phyloP scores from a whole-genome alignment of 2,329 filamentous ascomycete species.

The Trichoderma sp. region DNA sequence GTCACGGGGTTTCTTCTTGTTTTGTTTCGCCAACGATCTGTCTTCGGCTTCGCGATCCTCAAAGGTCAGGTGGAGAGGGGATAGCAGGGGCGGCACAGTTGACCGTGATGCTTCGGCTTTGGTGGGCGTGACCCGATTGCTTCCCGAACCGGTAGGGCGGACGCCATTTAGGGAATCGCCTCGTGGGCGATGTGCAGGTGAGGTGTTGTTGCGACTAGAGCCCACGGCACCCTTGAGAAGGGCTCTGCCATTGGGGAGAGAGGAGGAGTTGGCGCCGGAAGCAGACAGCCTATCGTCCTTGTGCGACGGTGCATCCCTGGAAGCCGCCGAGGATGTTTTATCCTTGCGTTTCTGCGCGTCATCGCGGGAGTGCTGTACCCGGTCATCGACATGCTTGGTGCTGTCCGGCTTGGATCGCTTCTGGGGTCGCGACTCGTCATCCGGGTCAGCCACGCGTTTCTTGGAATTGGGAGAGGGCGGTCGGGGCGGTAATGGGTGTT shows the following conservation, averaged over 20 bases:
- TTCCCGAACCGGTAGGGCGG: slow-evolving; percentile 34
- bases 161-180: slow-evolving; percentile 45
- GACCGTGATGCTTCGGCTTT: slow-evolving; percentile 41
- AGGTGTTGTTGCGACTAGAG: slow-evolving; percentile 32
- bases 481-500: slow-evolving; percentile 35
- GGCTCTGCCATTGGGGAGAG: slow-evolving; percentile 39
- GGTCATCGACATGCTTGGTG: slow-evolving; percentile 33
- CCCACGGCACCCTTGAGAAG: slow-evolving; percentile 32
- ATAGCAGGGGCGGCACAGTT: slow-evolving; percentile 51
- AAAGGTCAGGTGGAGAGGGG: slow-evolving; percentile 49
- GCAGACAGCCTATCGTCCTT: slow-evolving; percentile 29
- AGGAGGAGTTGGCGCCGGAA: slow-evolving; percentile 25
- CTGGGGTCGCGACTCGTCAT: slow-evolving; percentile 44
- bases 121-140: slow-evolving; percentile 37
- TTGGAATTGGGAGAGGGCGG: slow-evolving; percentile 45
- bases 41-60: slow-evolving; percentile 36
- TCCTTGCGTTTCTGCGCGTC: slow-evolving; percentile 36
- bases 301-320: slow-evolving; percentile 30
- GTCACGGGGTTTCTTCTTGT: slow-evolving; percentile 35
- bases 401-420: slow-evolving; percentile 48
- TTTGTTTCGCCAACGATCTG: slow-evolving; percentile 30
- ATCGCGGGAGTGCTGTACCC: slow-evolving; percentile 34
- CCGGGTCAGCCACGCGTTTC: slow-evolving; percentile 46
- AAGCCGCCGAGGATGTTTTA: slow-evolving; percentile 24
- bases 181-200: slow-evolving; percentile 40